Percentiles rank a stretch among this genome's conserved stretches.
Evolutionary conservation across 768 basidiomycete species (phyloP).

Genomic region (Trametes cinnabarina): DNA sequence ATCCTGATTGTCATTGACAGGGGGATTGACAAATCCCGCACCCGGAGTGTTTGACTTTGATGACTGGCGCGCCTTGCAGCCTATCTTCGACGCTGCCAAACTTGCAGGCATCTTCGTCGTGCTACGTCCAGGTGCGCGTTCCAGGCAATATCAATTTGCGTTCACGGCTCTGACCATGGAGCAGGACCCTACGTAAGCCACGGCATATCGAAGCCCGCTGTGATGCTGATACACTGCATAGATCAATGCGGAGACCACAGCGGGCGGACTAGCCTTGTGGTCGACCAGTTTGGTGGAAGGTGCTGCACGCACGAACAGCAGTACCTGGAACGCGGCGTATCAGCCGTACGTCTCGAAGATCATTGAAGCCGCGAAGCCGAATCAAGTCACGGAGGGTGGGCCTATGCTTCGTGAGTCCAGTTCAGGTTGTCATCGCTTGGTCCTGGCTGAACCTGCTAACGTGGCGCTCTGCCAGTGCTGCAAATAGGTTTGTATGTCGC

Average conservation of each 20-base stretch:
- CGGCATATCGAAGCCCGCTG: too few relatives aligned
- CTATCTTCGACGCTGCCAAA: constrained; percentile 72
- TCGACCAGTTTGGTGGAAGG: constrained; percentile 65
- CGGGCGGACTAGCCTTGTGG: constrained; percentile 73
- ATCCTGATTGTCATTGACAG: not conserved
- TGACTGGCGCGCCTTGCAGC: constrained; percentile 65
- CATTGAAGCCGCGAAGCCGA: constrained; percentile 54
- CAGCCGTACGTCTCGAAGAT: constrained; percentile 67
- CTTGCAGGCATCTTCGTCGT: constrained; percentile 76
- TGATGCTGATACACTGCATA: constrained; percentile 32
- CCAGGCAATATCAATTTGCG: too few relatives aligned
- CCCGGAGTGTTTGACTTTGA: constrained; percentile 72
- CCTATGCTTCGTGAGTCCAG: constrained; percentile 62
- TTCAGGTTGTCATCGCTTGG: not conserved
- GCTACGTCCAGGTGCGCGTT: constrained; percentile 65
- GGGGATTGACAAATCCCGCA: constrained; percentile 71
- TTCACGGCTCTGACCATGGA: too few relatives aligned
- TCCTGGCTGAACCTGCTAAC: too few relatives aligned
- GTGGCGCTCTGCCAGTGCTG: too few relatives aligned
- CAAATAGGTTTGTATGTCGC: constrained; percentile 43
- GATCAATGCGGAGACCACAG: constrained; percentile 81
- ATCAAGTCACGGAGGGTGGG: constrained; percentile 71
- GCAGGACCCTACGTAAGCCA: too few relatives aligned
- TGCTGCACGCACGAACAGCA: constrained; percentile 67
- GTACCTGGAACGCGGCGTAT: constrained; percentile 72